Percentiles rank a stretch among this genome's conserved stretches.
Conservation (phyloP, 495 filamentous ascomycete genomes). For the Hypoxylon cercidicola region DNA sequence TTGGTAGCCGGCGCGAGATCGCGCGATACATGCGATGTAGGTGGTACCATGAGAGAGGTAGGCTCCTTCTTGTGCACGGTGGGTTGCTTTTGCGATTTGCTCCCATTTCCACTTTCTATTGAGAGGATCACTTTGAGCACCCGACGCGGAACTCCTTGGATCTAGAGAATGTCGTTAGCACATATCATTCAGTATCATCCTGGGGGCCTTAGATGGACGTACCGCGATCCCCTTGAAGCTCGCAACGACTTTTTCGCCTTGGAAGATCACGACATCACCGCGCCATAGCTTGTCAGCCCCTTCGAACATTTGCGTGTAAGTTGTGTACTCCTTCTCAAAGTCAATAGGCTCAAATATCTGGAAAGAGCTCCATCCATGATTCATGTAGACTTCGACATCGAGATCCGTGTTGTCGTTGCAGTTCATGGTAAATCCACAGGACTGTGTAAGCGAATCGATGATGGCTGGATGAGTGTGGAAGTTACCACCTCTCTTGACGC, state of each 20-base stretch:
- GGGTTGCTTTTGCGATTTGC: conserved; percentile 5
- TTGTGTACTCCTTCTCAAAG: conserved; percentile 63
- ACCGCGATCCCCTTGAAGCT: conserved; percentile 10
- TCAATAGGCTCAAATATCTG: conserved; percentile 64
- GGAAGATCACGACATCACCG: conserved; percentile 54
- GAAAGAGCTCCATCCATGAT: conserved; percentile 71
- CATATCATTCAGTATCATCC: no score
- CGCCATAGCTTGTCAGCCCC: conserved; percentile 47
- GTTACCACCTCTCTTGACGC: conserved; percentile 53
- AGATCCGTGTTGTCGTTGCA: conserved; percentile 67
- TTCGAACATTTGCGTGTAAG: conserved; percentile 63
- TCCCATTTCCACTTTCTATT: background rate
- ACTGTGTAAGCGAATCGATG: conserved; percentile 61
- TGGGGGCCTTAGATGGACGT: background rate
- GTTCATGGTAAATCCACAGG: conserved; percentile 71
- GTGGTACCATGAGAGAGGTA: background rate
- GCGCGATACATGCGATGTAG: conserved; percentile 20
- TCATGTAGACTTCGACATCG: conserved; percentile 67
- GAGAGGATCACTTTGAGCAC: conserved; percentile 37
- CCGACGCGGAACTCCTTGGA: conserved; percentile 24
- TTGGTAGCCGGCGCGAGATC: background rate
- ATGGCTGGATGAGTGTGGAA: conserved; percentile 63
- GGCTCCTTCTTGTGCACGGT: background rate
- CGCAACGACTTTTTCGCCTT: conserved; percentile 54
- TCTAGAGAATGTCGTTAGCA: conserved; percentile 8